Percentiles rank a stretch among this genome's conserved stretches.
phyloP scores from a whole-genome alignment of 176 grass and related monocot species.

The Carex cristatella region DNA sequence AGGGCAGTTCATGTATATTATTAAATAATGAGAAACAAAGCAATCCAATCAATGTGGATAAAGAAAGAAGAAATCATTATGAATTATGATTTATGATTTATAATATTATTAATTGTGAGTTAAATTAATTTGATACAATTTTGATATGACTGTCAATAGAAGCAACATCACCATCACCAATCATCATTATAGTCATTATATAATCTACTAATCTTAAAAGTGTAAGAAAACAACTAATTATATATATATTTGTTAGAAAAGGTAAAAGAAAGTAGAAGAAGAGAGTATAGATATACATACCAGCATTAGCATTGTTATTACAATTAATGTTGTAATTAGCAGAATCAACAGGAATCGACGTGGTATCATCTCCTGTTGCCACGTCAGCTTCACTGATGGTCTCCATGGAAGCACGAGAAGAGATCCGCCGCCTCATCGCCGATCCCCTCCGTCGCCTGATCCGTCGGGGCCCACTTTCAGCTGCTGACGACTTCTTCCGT shows the following conservation, averaged over 20 bases:
- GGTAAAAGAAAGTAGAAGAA: not conserved
- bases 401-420: slow-evolving; percentile 54
- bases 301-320: too few relatives aligned
- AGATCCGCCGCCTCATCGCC: slow-evolving; percentile 4
- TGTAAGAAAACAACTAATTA: not conserved
- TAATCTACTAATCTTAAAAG: not conserved
- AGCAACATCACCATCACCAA: not conserved
- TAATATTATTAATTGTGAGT: not conserved
- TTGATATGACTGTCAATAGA: not conserved
- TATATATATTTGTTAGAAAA: not conserved
- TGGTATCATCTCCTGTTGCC: slow-evolving; percentile 24
- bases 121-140: not conserved
- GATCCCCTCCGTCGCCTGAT: not conserved
- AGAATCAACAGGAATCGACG: slow-evolving; percentile 40
- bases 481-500: slow-evolving; percentile 43
- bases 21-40: not conserved
- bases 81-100: not conserved
- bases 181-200: not conserved
- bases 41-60: not conserved
- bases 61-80: not conserved
- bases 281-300: too few relatives aligned
- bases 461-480: slow-evolving; percentile 7
- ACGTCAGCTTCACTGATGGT: slow-evolving; percentile 71
- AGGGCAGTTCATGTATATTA: not conserved
- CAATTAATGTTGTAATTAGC: slow-evolving; percentile 12